Conservation (phyloP, 345 rosid species). For the Syzygium jambos region DNA sequence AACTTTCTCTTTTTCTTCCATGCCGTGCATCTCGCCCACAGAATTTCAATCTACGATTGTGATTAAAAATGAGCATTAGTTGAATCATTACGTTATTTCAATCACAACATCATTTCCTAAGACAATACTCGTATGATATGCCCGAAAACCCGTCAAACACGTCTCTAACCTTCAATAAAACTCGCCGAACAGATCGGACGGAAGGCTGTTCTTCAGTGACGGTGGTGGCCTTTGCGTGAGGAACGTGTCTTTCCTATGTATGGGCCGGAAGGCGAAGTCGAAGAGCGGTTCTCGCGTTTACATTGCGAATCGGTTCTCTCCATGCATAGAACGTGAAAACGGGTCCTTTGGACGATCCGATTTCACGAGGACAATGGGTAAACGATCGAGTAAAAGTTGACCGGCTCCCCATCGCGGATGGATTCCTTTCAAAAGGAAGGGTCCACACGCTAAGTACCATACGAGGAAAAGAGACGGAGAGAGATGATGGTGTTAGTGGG, state of each 20-base stretch:
- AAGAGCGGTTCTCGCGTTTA: not conserved
- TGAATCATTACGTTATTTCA: not conserved
- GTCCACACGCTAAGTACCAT: slow-evolving; percentile 7
- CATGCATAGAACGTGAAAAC: not conserved
- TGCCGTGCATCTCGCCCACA: not conserved
- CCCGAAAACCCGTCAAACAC: not conserved
- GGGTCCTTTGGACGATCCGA: not conserved
- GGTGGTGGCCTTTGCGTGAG: not conserved
- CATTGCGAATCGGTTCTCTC: not conserved
- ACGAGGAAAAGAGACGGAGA: not conserved
- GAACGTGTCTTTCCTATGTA: not conserved
- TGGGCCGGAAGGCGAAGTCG: not conserved
- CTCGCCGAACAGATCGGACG: not conserved
- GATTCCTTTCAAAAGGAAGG: not conserved
- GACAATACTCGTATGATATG: not conserved
- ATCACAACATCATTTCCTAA: not conserved
- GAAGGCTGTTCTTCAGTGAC: not conserved
- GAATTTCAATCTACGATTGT: not conserved
- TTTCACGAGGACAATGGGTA: not conserved
- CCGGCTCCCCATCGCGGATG: not conserved
- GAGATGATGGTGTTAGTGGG: not conserved
- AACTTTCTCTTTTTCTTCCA: not conserved
- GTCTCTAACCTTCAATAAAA: not conserved
- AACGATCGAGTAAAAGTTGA: not conserved
- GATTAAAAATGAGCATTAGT: not conserved